Evolutionary conservation across 1,284 basidiomycete species (phyloP), one percentile per base, ranked within the genome.

Genomic region (Apiotrichum gracile): DNA sequence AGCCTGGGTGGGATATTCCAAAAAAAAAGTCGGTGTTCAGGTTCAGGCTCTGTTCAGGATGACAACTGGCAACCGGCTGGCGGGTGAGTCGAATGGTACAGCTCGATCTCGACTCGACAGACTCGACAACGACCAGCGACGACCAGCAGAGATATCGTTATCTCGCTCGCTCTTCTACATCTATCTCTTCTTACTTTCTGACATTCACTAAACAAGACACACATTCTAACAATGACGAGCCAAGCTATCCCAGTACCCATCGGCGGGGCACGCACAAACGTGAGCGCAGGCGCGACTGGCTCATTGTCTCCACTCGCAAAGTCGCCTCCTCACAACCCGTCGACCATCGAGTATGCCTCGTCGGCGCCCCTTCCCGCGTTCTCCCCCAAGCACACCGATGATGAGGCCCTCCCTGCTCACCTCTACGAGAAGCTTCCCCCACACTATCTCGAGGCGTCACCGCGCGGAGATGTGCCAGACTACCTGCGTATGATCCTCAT

Each of bases 401-500:
- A 69, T 38, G 66, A 69, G 31, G 64, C 57, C 26, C 52, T 75
- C n/a, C 75, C 74, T 4, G 59, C 55, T 1, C 74, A 77, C 58
- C 66, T 77, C 33, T 77, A 77, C 57, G 50, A 60, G 5, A 64
- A 65, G 40, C 56, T 77, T n/a, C 73, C 76, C 5, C 22, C 45
- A n/a, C 70, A 76, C 58, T 57, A 70, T 33, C 45, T 76, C 51
- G 60, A 62, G 46, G 43, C 37, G 10, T 63, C 67, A 21, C 61
- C 55, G 7, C 57, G 61, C 19, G 69, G 63, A 12, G 52, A 54
- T 9, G 85, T 85, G 8, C 93, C 93, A 0, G 94, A 98, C 75
- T 98, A 98, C 72, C 82, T 98, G 33, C 82, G 87, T 40, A 85
- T 98, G 61, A 97, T 96, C 69, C 81, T 97, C 52, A 88, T 86